Evolutionary conservation across 352 stramenopile species (phyloP).

Genomic region (Halophytophthora batemanensis): DNA sequence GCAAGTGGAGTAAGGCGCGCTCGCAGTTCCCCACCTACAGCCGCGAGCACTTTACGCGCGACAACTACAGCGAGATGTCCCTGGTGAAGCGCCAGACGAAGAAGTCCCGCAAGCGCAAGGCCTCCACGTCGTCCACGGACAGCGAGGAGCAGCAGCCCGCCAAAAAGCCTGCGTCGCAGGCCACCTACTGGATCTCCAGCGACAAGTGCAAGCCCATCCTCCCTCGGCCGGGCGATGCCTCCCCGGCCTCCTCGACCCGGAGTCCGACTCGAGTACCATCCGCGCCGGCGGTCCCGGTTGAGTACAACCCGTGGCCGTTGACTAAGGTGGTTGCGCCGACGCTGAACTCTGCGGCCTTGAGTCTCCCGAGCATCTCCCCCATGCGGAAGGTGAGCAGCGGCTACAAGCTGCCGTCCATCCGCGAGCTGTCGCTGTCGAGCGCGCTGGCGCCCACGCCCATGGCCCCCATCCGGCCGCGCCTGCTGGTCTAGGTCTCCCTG

Average conservation of each 20-base stretch:
- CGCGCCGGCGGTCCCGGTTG: conserved; percentile 8
- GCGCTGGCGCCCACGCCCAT: conserved; percentile 20
- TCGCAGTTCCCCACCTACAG: conserved; percentile 75
- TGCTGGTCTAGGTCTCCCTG: conserved; percentile 35
- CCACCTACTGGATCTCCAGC: conserved; percentile 17
- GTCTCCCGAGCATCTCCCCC: conserved; percentile 39
- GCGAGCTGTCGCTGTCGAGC: conserved; percentile 38
- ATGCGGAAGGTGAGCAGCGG: conserved; percentile 32
- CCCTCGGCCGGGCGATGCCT: conserved; percentile 23
- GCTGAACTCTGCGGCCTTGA: conserved; percentile 24
- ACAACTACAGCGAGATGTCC: conserved; percentile 84
- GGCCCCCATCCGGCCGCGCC: conserved; percentile 31
- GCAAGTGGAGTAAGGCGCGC: conserved; percentile 85
- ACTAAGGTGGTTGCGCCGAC: conserved; percentile 12
- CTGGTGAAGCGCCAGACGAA: conserved; percentile 87
- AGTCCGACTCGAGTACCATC: background rate
- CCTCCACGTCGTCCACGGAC: conserved; percentile 5
- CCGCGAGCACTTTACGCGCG: conserved; percentile 77
- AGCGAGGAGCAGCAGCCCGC: conserved; percentile 29
- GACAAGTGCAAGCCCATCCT: conserved; percentile 76
- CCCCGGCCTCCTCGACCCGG: background rate
- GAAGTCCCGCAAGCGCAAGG: conserved; percentile 74
- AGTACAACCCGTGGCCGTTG: conserved; percentile 8
- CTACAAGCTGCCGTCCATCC: conserved; percentile 59
- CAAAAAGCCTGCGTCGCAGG: conserved; percentile 29